Base-by-base conservation (phyloP, 2,329 filamentous ascomycete species). In the Trichoderma brevicompactum region DNA sequence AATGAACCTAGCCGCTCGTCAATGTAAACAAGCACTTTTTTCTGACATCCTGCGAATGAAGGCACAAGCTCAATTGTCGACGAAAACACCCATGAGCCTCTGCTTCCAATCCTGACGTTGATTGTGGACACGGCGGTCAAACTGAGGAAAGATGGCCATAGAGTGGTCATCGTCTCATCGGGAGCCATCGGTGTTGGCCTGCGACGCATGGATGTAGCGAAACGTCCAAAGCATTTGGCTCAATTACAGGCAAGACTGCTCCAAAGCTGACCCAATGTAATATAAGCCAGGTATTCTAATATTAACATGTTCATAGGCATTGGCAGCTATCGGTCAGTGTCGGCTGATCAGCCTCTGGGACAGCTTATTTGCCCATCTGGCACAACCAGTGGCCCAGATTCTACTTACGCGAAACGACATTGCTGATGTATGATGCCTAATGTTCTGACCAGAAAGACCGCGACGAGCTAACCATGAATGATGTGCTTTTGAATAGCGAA, bases 11-110 rank as follows among this genome's bases (percentile, higher is more conserved):
- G 28, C 23, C 23, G 23, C 23, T 28, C 23, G 5, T 7, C 34
- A 50, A 32, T 32, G 44, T 28, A 38, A 32, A 38, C 8, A 4
- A 28, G 40, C 4, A 44, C 15, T 23, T 34, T 5, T 41, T 28
- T 32, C 46, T 62, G 12, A 56, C 54, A 23, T 4, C 44, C 15
- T 7, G 9, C 5, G 32, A 36, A 19, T 10, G 34, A 71, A 99
- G 95, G 95, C 72, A 98, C 95, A 53, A 97, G 93, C 78, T 98
- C 95, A n/a, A 98, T 99, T 71, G 94, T 99, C 69, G 92, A 98
- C 79, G 95, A 99, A 77, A 91, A 89, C 75, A 96, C 92, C 23
- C 95, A 97, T 79, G 92, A 97, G 75, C 95, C 95, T 3, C 86
- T 97, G 41, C 85, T 99, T 44, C 95, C 94, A 5, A 96, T 93